Evolutionary conservation across 495 filamentous ascomycete species (phyloP), one percentile per base, ranked within the genome.

Genomic region (Penicillium egyptiacum): DNA sequence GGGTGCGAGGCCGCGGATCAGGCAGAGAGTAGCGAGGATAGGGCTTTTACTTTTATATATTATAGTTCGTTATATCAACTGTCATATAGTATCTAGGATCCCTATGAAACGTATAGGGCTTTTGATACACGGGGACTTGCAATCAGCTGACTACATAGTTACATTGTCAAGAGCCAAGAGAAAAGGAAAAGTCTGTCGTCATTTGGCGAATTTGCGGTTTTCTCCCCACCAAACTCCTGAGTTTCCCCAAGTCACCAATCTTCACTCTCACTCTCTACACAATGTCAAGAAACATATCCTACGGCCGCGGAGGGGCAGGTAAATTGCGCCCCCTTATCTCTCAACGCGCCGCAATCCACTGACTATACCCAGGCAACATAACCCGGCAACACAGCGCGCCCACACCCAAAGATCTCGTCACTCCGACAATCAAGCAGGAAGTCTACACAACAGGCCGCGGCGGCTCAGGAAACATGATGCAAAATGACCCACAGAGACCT

Each of bases 371-470:
- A 77, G 91, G 91, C 60, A 96, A 96, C 77, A 89, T 93, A 60
- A 81, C 79, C 64, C 81, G 82, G 59, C 74, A 79, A 52, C 71
- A 83, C 60, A 76, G 76, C 58, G 71, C 74, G 39, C 64, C 79
- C 55, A 69, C 75, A 6, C 76, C 84, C 55, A 65, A 76, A 17
- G 88, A 90, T 62, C 81, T 96, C 53, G 75, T 85, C 60, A 96
- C 92, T 4, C 92, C 92, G 0, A 88, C 84, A 42, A 84, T 97
- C 67, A 96, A 96, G 74, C 80, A 80, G 20, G 77, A 88, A 16
- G 75, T 90, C 56, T 92, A 90, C 65, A 96, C 92, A 5, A 97
- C 92, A 19, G 92, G 86, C 33, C 84, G 86, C 57, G 86, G 86
- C 22, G 86, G 86, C 55, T 76, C 76, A 10, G 89, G 89, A 22